Conservation (phyloP, 192 early-diverging fungal species). For the Linnemannia hyalina region DNA sequence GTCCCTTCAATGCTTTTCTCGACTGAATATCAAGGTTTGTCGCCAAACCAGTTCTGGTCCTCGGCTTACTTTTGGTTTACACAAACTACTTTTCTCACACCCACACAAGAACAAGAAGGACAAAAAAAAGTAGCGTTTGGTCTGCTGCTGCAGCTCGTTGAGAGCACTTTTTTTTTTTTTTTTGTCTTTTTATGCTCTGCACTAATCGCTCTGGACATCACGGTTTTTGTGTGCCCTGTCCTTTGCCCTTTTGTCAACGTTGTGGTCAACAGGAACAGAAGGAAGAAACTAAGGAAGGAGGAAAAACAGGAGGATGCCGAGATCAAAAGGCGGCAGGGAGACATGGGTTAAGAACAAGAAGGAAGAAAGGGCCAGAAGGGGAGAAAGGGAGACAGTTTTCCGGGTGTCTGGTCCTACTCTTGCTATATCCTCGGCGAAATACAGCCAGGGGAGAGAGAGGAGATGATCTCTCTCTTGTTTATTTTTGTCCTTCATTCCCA, state of each 20-base stretch:
- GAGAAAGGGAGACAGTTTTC: no score
- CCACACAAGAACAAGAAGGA: background rate
- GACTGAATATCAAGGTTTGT: background rate
- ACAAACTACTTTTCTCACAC: background rate
- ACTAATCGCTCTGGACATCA: background rate
- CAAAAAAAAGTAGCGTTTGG: background rate
- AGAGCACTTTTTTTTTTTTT: slow-evolving; percentile 5
- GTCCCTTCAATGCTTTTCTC: background rate
- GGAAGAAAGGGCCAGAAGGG: no score
- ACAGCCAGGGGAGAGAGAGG: no score
- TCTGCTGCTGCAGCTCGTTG: background rate
- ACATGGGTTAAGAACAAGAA: no score
- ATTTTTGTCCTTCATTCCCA: no score
- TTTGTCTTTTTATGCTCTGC: background rate
- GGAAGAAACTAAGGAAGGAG: no score
- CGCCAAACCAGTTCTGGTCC: background rate
- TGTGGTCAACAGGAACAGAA: no score
- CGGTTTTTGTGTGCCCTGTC: background rate
- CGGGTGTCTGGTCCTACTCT: no score
- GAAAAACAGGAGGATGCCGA: no score
- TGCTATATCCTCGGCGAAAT: no score
- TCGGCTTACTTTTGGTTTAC: background rate
- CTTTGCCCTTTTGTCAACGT: background rate
- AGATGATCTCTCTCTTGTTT: no score
- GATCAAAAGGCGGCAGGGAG: no score